Evolutionary conservation across 345 rosid species (phyloP), one percentile per base, ranked within the genome.

Genomic region (Eutrema japonicum): DNA sequence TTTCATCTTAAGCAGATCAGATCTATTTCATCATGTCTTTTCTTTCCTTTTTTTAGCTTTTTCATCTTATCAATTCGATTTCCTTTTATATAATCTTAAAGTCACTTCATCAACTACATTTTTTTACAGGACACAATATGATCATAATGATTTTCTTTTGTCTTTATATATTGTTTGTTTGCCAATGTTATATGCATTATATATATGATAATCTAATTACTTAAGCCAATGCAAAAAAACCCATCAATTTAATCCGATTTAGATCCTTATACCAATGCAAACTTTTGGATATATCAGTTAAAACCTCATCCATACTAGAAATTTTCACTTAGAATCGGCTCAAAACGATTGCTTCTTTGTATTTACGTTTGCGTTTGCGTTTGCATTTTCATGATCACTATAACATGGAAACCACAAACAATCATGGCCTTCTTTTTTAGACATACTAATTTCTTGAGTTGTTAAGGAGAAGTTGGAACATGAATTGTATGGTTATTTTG

Each of bases 1-100:
- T 77, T 77, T 77, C 68, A 77, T 71, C 80, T 77, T 77, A 77
- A 71, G 68, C 72, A 71, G 13, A 65, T 65, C 73, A 66, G 30
- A 38, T 53, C 64, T 68, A 64, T 71, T 64, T 63, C 9, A 75
- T 58, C 68, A 49, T 55, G 68, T 62, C 47, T 75, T 76, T 53
- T 32, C 46, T 14, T 67, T 76, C 77, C 77, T 12, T 72, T 77
- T 77, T 77, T 63, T 70, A 37, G 68, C 59, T 57, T 52, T 71
- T 12, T 30, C 53, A 26, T 45, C 40, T 56, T 64, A 22, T 49
- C 3, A 64, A 6, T 37, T 37, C 29, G 0, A 56, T 64, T 50
- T 51, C 65, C 36, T 74, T 63, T 49, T 71, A 22, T 48, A 9
- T 32, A 40, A 56, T 56, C 54, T 47, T 18, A 0, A 54, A 43